Conservation (phyloP, 805 yeast species). For the Candida morakotiae region DNA sequence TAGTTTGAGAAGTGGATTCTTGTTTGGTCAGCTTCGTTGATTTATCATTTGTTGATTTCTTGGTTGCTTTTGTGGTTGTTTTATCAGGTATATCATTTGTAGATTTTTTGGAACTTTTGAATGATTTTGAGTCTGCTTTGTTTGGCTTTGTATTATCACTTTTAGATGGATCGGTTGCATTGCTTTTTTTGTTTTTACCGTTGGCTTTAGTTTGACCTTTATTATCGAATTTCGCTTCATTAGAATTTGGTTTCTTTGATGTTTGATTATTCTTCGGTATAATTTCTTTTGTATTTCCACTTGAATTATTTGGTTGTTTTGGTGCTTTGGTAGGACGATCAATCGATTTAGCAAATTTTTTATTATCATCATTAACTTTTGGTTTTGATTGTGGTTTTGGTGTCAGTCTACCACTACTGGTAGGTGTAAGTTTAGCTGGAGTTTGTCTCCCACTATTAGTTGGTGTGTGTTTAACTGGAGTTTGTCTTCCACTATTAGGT, state of each 20-base stretch:
- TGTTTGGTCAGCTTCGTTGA: background rate
- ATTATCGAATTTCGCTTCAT: background rate
- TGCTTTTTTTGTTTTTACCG: too few species aligned
- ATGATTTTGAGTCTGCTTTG: background rate
- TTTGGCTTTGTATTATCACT: background rate
- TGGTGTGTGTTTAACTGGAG: conserved; percentile 2
- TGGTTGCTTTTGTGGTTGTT: background rate
- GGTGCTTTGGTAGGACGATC: background rate
- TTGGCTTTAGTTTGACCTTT: background rate
- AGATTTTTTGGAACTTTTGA: background rate
- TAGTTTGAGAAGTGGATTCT: background rate
- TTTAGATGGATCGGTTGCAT: background rate
- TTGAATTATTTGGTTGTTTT: background rate
- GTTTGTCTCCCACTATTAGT: conserved; percentile 1
- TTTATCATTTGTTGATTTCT: background rate
- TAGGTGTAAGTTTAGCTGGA: background rate
- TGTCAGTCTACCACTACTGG: background rate
- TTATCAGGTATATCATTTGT: background rate
- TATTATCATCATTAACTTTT: background rate
- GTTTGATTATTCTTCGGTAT: too few species aligned
- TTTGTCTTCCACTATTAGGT: conserved; percentile 1
- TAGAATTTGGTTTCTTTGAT: background rate
- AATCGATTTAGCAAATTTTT: background rate
- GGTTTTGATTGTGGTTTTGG: background rate
- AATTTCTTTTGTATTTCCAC: background rate